phyloP scores from a whole-genome alignment of 2,329 filamentous ascomycete species.

The Thelonectria discophora region DNA sequence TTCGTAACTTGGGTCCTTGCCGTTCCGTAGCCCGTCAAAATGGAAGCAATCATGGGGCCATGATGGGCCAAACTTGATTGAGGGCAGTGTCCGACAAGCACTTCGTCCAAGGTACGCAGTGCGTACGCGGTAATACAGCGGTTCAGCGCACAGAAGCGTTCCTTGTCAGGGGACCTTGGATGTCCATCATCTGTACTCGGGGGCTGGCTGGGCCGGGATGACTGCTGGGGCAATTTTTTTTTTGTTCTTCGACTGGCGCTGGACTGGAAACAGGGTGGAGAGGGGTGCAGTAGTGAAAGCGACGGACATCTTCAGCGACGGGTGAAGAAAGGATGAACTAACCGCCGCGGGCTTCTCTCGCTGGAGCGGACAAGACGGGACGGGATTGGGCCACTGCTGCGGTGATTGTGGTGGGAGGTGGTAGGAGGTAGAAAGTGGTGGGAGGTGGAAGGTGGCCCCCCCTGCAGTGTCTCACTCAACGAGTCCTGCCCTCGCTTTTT shows the following conservation, averaged over 20 bases:
- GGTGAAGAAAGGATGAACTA: neutral
- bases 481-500: neutral
- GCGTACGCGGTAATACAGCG: slow-evolving; percentile 13
- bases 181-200: slow-evolving; percentile 6
- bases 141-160: slow-evolving; percentile 6
- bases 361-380: slow-evolving; percentile 11
- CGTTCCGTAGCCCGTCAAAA: neutral
- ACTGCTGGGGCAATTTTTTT: slow-evolving; percentile 10
- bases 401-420: slow-evolving; percentile 16
- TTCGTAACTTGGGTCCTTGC: neutral
- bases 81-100: slow-evolving; percentile 9
- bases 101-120: slow-evolving; percentile 3
- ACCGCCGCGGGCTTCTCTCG: neutral
- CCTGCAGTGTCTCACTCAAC: neutral
- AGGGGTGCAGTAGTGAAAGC: slow-evolving; percentile 18
- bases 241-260: slow-evolving; percentile 5
- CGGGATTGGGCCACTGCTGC: slow-evolving; percentile 16
- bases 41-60: slow-evolving; percentile 22
- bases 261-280: slow-evolving; percentile 5
- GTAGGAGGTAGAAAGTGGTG: neutral
- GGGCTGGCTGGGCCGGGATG: slow-evolving; percentile 11
- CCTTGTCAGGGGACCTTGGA: slow-evolving; percentile 8
- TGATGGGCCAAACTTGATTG: slow-evolving; percentile 15
- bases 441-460: slow-evolving; percentile 12
- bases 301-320: neutral